phyloP scores from a whole-genome alignment of 2,329 filamentous ascomycete species.

The Neophaeococcomyces aloes region DNA sequence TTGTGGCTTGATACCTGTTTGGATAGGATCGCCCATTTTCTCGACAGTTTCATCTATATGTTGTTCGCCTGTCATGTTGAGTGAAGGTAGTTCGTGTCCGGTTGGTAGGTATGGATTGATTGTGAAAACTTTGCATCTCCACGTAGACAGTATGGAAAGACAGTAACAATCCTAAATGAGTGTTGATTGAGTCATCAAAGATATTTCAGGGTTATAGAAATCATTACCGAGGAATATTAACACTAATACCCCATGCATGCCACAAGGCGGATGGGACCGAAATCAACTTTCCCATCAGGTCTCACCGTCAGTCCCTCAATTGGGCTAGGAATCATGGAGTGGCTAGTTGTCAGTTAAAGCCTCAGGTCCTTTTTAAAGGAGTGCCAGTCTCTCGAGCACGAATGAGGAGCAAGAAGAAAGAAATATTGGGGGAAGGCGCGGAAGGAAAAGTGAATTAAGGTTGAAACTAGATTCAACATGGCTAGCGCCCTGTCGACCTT shows the following conservation, averaged over 20 bases:
- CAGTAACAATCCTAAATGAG: neutral
- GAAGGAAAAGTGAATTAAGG: neutral
- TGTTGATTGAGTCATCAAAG: neutral
- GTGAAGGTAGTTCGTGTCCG: neutral
- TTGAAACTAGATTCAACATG: neutral
- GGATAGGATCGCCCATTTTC: conserved; percentile 4
- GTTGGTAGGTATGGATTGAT: neutral
- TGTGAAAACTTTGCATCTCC: neutral
- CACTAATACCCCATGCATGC: neutral
- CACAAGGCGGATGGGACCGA: neutral
- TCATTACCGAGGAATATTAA: neutral
- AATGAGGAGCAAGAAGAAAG: neutral
- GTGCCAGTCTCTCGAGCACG: neutral
- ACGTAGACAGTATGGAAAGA: neutral
- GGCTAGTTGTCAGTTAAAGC: neutral
- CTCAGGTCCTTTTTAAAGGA: neutral
- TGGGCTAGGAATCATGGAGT: neutral
- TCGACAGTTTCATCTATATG: conserved; percentile 13
- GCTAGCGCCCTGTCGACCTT: neutral
- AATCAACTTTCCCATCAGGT: neutral
- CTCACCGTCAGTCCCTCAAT: neutral
- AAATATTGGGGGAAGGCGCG: neutral
- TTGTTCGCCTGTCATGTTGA: conserved; percentile 17
- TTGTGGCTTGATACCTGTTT: conserved; percentile 6
- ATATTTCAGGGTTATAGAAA: neutral